These are phyloP conservation scores for Pezicula neosporulosa DNA, from an alignment of 2,329 filamentous ascomycete species.

Conservation along the genomic window DNA sequence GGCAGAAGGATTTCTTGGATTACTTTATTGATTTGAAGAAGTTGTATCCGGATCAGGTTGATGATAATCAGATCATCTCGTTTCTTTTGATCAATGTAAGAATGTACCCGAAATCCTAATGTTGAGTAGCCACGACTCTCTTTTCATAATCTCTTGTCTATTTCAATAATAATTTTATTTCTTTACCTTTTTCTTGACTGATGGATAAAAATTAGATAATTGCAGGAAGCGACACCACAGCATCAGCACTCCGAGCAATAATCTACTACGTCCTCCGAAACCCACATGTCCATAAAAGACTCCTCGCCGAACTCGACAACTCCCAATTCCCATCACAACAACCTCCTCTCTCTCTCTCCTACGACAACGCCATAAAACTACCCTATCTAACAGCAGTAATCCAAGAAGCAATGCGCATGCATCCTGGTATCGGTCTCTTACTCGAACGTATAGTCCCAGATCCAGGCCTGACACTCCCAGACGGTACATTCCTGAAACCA, in stretches of 20 bases:
- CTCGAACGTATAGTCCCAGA: constrained; percentile 48
- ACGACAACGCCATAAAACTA: constrained; percentile 23
- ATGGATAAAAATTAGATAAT: constrained; percentile 3
- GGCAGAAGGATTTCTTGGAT: not conserved
- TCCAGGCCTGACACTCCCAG: constrained; percentile 32
- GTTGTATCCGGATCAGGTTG: not conserved
- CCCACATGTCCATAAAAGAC: constrained; percentile 11
- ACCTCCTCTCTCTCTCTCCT: too few relatives aligned
- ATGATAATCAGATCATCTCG: not conserved
- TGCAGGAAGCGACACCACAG: constrained; percentile 39
- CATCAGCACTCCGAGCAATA: constrained; percentile 38
- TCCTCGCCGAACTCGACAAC: constrained; percentile 34
- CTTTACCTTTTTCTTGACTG: not conserved
- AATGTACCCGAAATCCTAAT: too few relatives aligned
- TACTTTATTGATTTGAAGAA: not conserved
- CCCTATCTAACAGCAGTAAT: constrained; percentile 48
- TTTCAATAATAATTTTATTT: too few relatives aligned
- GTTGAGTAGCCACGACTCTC: too few relatives aligned
- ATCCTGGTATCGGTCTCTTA: constrained; percentile 43
- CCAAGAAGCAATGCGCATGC: constrained; percentile 45
- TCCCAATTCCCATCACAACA: constrained; percentile 22
- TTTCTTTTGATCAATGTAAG: not conserved
- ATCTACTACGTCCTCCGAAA: constrained; percentile 38
- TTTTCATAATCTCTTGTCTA: too few relatives aligned
- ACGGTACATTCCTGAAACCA: constrained; percentile 31